phyloP scores from a whole-genome alignment of 2,329 filamentous ascomycete genomes.

The Mariannaea elegans region DNA sequence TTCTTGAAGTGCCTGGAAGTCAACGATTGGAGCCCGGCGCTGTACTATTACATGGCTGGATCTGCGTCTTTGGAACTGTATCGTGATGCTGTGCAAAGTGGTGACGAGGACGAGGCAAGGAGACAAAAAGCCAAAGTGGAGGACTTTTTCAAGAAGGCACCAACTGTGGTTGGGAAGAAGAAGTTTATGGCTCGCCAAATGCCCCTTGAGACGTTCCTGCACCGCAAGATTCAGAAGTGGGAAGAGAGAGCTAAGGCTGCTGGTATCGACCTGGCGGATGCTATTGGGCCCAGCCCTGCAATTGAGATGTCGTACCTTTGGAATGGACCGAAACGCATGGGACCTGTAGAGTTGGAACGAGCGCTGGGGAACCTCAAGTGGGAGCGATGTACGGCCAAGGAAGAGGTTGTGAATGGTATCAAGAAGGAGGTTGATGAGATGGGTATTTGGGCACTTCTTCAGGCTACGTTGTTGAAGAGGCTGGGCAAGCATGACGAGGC shows the following conservation, averaged over 20 bases:
- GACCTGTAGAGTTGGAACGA: slow-evolving; percentile 66
- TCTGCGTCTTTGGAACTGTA: slow-evolving; percentile 84
- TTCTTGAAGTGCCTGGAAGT: slow-evolving; percentile 81
- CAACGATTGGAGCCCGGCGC: slow-evolving; percentile 88
- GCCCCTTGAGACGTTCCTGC: slow-evolving; percentile 87
- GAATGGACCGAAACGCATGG: slow-evolving; percentile 89
- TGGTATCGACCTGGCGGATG: slow-evolving; percentile 77
- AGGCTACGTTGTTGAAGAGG: slow-evolving; percentile 71
- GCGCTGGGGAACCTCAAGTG: slow-evolving; percentile 72
- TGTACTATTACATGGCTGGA: slow-evolving; percentile 92
- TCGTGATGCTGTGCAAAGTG: slow-evolving; percentile 61
- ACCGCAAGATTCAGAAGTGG: slow-evolving; percentile 89
- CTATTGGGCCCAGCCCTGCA: slow-evolving; percentile 80
- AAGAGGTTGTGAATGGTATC: slow-evolving; percentile 54
- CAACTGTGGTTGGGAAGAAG: slow-evolving; percentile 82
- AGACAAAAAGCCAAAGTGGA: slow-evolving; percentile 71
- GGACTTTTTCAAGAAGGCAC: slow-evolving; percentile 75
- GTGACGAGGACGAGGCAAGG: slow-evolving; percentile 56
- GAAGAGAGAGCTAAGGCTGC: slow-evolving; percentile 76
- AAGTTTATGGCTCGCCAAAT: slow-evolving; percentile 88
- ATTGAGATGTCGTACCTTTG: slow-evolving; percentile 95
- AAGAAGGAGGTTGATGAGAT: slow-evolving; percentile 65
- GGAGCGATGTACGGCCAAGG: slow-evolving; percentile 64
- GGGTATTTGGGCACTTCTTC: slow-evolving; percentile 72
- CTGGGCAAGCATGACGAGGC: slow-evolving; percentile 72